Base-by-base conservation (phyloP, 2,329 filamentous ascomycete species). In the Penicillium occitanis region DNA sequence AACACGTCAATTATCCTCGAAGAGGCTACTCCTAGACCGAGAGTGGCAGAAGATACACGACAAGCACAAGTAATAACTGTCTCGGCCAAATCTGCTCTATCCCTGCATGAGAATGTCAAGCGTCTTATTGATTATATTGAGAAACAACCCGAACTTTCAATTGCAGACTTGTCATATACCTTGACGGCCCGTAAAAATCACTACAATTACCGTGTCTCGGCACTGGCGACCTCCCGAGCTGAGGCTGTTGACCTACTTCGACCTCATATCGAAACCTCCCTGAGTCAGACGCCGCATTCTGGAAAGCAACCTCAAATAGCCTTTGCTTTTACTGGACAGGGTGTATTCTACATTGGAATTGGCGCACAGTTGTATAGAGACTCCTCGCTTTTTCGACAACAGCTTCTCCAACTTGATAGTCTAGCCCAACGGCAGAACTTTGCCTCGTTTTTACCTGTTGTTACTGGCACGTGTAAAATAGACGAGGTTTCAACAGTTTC, bases 1-100 rank as follows among this genome's bases (percentile, higher is more conserved):
- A 67, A 67, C 14, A 40, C 53, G 53, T 67, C 28, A 48, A 72
- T 90, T 11, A 72, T 90, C 2, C 70, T 89, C 0, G 85, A 89
- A 72, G 87, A 89, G 53, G 83, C 80, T 0, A 85, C 85, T 69
- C 17, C 14, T 1, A 17, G 40, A 7, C 40, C 40, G 17, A 42
- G 40, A 42, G 14, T 42, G 17, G 40, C 40, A 42, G 33, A 42
- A 6, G 40, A 42, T 17, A 42, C 40, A 7, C 40, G 40, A 42
- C 40, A 17, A 5, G 17, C 40, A 42, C 40, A 42, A 17, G 14
- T 17, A 3, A 42, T 42, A 17, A 42, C 40, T 7, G 40, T 42
- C 14, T 42, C 40, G 14, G 40, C 40, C 14, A 42, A 42, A 35
- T 35, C 33, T 35, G 33, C 33, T 10, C 33, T 42, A 17, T 42